Evolutionary conservation across 345 rosid species (phyloP).

Genomic region (Rhizophora apiculata): DNA sequence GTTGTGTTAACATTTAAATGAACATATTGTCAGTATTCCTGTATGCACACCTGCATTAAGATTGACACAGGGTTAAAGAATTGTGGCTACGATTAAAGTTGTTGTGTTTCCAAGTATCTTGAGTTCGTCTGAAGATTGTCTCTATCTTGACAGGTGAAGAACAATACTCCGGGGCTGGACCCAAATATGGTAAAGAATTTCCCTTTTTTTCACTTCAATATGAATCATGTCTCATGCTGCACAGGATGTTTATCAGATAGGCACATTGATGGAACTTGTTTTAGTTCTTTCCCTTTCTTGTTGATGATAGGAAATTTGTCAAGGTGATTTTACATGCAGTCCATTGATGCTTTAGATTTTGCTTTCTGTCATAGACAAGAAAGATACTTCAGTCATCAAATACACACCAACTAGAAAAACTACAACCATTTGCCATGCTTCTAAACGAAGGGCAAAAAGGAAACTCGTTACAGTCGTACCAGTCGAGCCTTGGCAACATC

Average conservation of each 20-base stretch:
- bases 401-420: too few relatives aligned
- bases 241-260: slow-evolving; percentile 92
- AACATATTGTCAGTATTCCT: not conserved
- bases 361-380: not conserved
- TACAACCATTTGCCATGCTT: too few relatives aligned
- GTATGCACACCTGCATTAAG: too few relatives aligned
- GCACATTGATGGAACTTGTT: slow-evolving; percentile 89
- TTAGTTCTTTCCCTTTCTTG: slow-evolving; percentile 76
- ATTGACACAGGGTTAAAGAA: too few relatives aligned
- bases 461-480: too few relatives aligned
- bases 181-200: slow-evolving; percentile 73
- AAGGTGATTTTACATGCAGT: slow-evolving; percentile 45
- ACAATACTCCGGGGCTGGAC: slow-evolving; percentile 83
- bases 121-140: slow-evolving; percentile 9
- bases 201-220: not conserved
- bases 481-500: too few relatives aligned
- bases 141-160: slow-evolving; percentile 63
- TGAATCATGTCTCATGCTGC: slow-evolving; percentile 24
- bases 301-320: slow-evolving; percentile 88
- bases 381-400: too few relatives aligned
- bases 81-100: not conserved
- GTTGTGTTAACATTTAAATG: not conserved
- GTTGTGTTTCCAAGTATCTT: not conserved
- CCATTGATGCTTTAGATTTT: not conserved
- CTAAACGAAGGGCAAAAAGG: too few relatives aligned